phyloP scores from a whole-genome alignment of 2,329 filamentous ascomycete species.

The Tothia fuscella region DNA sequence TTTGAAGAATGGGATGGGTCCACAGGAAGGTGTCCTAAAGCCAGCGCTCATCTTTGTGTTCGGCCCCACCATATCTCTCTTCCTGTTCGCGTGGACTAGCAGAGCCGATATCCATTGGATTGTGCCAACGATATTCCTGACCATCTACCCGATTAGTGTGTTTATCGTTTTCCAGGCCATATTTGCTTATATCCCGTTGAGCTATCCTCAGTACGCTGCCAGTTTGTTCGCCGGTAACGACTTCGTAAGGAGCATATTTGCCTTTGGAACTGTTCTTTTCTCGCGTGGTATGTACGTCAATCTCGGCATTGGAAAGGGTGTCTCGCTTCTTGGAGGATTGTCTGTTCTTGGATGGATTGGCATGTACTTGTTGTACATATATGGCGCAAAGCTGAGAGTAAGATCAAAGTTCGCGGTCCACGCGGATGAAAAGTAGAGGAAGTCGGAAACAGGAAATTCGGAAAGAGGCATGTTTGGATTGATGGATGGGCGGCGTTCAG shows the following conservation, averaged over 20 bases:
- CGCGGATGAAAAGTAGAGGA: constrained; percentile 4
- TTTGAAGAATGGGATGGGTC: constrained; percentile 14
- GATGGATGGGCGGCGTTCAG: too few relatives aligned
- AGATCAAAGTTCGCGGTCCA: constrained; percentile 8
- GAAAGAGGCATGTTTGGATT: too few relatives aligned
- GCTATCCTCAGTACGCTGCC: constrained; percentile 10
- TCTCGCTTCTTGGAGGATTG: background rate
- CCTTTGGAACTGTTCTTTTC: constrained; percentile 6
- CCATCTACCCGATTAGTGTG: constrained; percentile 35
- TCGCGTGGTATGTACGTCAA: constrained; percentile 8
- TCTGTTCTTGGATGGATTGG: constrained; percentile 7
- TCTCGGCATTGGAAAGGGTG: constrained; percentile 7
- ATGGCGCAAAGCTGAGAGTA: constrained; percentile 7
- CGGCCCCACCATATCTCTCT: constrained; percentile 20
- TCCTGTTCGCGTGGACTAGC: constrained; percentile 40
- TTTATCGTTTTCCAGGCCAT: constrained; percentile 10
- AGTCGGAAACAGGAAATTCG: too few relatives aligned
- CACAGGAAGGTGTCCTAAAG: constrained; percentile 21
- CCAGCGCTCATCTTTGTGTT: constrained; percentile 22
- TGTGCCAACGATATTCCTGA: constrained; percentile 44
- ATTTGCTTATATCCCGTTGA: constrained; percentile 9
- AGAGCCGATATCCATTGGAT: constrained; percentile 41
- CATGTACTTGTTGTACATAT: constrained; percentile 7
- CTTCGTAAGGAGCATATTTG: constrained; percentile 2
- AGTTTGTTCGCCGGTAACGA: constrained; percentile 10